These are phyloP conservation scores for Athelia sp. DNA, from an alignment of 1,284 basidiomycete genomes.

Conservation along the genomic window DNA sequence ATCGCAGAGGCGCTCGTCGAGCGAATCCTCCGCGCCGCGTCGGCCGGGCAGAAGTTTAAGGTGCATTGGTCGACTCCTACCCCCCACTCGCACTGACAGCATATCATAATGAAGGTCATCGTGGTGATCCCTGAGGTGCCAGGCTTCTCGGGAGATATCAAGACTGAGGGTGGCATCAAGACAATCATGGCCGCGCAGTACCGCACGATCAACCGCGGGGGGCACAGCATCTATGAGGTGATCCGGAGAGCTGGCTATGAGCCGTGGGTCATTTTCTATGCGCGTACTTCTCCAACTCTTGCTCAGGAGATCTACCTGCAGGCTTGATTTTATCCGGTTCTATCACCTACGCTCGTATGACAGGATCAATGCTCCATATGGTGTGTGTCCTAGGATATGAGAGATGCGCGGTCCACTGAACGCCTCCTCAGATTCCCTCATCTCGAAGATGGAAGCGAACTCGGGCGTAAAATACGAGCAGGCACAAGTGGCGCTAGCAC, in stretches of 20 bases:
- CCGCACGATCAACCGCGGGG: constrained; percentile 84
- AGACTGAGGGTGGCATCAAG: constrained; percentile 65
- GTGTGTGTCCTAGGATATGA: constrained; percentile 29
- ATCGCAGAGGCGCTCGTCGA: constrained; percentile 82
- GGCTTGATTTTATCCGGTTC: constrained; percentile 78
- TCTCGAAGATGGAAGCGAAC: constrained; percentile 65
- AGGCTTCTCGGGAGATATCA: constrained; percentile 80
- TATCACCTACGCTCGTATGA: constrained; percentile 91
- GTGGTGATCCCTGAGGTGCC: constrained; percentile 82
- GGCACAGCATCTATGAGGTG: constrained; percentile 80
- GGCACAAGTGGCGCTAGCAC: constrained; percentile 83
- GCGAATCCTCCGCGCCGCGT: constrained; percentile 77
- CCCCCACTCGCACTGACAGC: constrained; percentile 5
- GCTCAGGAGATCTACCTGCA: constrained; percentile 24
- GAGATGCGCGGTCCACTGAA: constrained; percentile 5
- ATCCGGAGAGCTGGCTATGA: constrained; percentile 77
- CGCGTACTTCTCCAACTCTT: neutral
- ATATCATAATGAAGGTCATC: constrained; percentile 63
- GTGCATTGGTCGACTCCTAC: constrained; percentile 24
- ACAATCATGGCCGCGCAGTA: constrained; percentile 82
- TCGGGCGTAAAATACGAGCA: constrained; percentile 80
- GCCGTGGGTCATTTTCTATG: constrained; percentile 49
- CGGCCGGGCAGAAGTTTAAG: constrained; percentile 74
- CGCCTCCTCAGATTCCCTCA: constrained; percentile 53
- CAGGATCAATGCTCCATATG: constrained; percentile 78